A percentile compares a stretch with the other conserved stretches of the same genome.
Evolutionary conservation across 805 yeast genomes (phyloP).

Genomic region (Vanderwaltozyma verrucispora): DNA sequence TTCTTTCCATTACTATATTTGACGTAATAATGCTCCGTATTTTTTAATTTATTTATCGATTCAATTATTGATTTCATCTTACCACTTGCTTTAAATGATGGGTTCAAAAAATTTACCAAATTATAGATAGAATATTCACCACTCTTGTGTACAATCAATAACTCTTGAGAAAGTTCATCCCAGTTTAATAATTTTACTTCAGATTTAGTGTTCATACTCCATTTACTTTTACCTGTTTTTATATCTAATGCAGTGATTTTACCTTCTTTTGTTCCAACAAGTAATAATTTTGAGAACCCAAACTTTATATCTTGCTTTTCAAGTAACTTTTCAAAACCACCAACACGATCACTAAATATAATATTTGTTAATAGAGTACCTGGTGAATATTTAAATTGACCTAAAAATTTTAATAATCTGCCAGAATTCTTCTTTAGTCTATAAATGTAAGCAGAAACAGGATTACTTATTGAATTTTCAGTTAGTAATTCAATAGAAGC

Average conservation of each 20-base stretch:
- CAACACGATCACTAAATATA: conserved; percentile 9
- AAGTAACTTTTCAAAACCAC: conserved; percentile 6
- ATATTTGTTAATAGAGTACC: conserved; percentile 14
- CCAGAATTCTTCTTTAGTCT: conserved; percentile 18
- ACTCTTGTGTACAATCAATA: conserved; percentile 19
- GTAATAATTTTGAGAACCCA: conserved; percentile 37
- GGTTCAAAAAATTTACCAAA: conserved; percentile 2
- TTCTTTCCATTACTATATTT: conserved; percentile 8
- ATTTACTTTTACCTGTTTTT: conserved; percentile 29
- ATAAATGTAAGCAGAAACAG: conserved; percentile 19
- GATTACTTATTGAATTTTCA: conserved; percentile 9
- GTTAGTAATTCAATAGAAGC: conserved; percentile 12
- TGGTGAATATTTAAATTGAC: conserved; percentile 12
- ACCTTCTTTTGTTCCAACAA: conserved; percentile 33
- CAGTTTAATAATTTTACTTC: conserved; percentile 16
- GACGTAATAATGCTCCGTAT: conserved; percentile 8
- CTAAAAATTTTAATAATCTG: conserved; percentile 12
- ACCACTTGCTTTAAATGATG: background rate
- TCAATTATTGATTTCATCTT: background rate
- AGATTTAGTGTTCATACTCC: conserved; percentile 30
- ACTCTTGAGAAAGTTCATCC: conserved; percentile 9
- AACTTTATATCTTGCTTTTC: conserved; percentile 26
- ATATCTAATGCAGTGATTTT: conserved; percentile 36
- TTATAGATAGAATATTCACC: conserved; percentile 20
- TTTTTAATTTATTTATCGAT: conserved; percentile 3